Evolutionary conservation across 2,329 filamentous ascomycete species (phyloP), one percentile per base, ranked within the genome.

Genomic region (Pochonia chlamydosporia): DNA sequence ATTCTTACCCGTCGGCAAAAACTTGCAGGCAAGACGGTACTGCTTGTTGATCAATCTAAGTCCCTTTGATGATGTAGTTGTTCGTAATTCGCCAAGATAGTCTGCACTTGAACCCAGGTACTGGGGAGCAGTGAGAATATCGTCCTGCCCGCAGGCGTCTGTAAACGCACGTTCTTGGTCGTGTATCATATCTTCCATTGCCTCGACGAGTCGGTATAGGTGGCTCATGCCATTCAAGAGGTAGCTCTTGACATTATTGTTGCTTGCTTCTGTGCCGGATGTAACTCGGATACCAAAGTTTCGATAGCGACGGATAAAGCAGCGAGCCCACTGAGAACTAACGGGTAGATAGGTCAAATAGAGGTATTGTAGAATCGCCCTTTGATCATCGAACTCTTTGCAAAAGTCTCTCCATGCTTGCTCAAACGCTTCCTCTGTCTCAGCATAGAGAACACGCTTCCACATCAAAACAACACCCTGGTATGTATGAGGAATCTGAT

Each of bases 261-360:
- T n/a, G n/a, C n/a, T n/a, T n/a, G n/a, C n/a, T n/a, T n/a, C n/a
- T n/a, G n/a, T n/a, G n/a, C n/a, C n/a, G n/a, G n/a, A n/a, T 28
- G 45, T 47, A 10, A 43, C 40, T 14, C 39, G 31, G 24, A 49
- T 49, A 35, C 47, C 36, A 25, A 45, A 49, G 47, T 49, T 49
- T 31, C 47, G 36, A 44, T 44, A 49, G 30, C 40, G 39, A n/a
- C 42, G 35, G 42, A 45, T 49, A 28, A 49, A 49, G 30, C 47
- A 49, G 42, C 47, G 47, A 40, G 42, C 42, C 47, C 47, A 49
- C 31, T 49, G 47, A 10, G 47, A 42, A 35, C 43, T 49, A 5
- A 46, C 26, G 41, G 43, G 47, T 37, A 45, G 40, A 26, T 49
- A 45, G 35, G 28, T 31, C 28, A 31, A 9, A 14, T 31, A n/a